Evolutionary conservation across 2,329 filamentous ascomycete species (phyloP).

Genomic region (Stylonectria norvegica): DNA sequence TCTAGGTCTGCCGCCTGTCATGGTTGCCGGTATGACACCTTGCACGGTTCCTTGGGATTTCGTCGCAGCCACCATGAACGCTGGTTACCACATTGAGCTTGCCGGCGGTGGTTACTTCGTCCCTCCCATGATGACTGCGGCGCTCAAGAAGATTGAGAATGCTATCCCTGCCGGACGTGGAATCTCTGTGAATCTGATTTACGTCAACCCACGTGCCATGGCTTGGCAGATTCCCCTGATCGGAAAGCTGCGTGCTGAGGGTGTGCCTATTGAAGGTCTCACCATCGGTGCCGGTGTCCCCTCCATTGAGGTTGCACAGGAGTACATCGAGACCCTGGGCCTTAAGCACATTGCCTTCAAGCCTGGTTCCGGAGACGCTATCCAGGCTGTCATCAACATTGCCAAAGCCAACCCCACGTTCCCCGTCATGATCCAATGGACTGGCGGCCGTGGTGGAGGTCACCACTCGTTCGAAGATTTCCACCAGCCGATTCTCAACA

Average conservation of each 20-base stretch:
- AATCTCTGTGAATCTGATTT: slow-evolving; percentile 87
- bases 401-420: slow-evolving; percentile 91
- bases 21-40: slow-evolving; percentile 94
- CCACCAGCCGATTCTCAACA: slow-evolving; percentile 84
- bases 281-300: slow-evolving; percentile 93
- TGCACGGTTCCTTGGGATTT: slow-evolving; percentile 88
- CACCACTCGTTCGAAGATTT: slow-evolving; percentile 96
- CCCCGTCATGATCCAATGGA: slow-evolving; percentile 93
- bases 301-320: slow-evolving; percentile 86
- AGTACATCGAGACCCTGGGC: slow-evolving; percentile 89
- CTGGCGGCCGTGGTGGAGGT: slow-evolving; percentile 86
- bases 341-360: slow-evolving; percentile 95
- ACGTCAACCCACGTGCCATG: slow-evolving; percentile 86
- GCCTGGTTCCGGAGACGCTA: slow-evolving; percentile 82
- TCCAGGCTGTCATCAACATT: slow-evolving; percentile 87
- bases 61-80: slow-evolving; percentile 87
- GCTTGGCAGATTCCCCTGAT: slow-evolving; percentile 88
- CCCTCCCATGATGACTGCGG: slow-evolving; percentile 76
- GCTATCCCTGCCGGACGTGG: slow-evolving; percentile 80
- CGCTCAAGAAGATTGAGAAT: slow-evolving; percentile 79
- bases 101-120: slow-evolving; percentile 88
- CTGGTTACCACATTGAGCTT: slow-evolving; percentile 90
- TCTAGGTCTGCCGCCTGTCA: slow-evolving; percentile 77
- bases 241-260: slow-evolving; percentile 74
- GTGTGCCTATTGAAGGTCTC: slow-evolving; percentile 85